Percentiles rank a stretch among this genome's conserved stretches.
Conservation (phyloP, 352 stramenopile genomes). For the Nothophytophthora sp. region DNA sequence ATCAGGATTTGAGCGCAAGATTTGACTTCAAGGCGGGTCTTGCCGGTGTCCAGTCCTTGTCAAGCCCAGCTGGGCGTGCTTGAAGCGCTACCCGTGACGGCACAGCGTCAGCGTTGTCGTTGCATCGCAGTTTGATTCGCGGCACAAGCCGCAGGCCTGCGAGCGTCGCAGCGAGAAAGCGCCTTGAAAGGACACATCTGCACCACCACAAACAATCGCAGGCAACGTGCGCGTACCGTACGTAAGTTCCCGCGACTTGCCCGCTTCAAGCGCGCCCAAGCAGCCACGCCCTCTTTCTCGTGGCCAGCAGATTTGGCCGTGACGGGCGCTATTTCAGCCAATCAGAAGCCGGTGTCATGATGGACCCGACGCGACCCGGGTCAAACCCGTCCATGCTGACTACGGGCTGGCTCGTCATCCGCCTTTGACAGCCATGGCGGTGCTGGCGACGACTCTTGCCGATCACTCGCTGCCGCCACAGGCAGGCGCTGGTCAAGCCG, state of each 20-base stretch:
- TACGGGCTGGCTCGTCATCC: too few species aligned
- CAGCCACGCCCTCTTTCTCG: conserved; percentile 4
- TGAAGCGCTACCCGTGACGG: conserved; percentile 15
- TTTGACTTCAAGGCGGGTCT: too few species aligned
- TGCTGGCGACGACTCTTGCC: too few species aligned
- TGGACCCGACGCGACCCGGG: conserved; percentile 1
- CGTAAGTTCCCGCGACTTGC: conserved; percentile 6
- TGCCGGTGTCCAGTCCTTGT: too few species aligned
- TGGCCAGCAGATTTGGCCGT: conserved; percentile 2
- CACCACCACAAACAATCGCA: background rate
- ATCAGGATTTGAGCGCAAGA: background rate
- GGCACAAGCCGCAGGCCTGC: too few species aligned
- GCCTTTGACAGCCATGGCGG: too few species aligned
- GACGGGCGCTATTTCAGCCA: conserved; percentile 9
- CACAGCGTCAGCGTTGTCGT: background rate
- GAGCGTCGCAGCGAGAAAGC: too few species aligned
- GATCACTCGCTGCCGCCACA: too few species aligned
- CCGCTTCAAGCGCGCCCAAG: background rate
- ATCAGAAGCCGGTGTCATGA: conserved; percentile 8
- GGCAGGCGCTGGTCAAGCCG: too few species aligned
- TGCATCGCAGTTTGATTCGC: background rate
- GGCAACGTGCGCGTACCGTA: background rate
- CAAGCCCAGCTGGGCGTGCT: background rate
- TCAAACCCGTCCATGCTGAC: too few species aligned
- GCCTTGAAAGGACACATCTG: background rate